phyloP scores from a whole-genome alignment of 2,329 filamentous ascomycete genomes.

The Trichoderma brevicompactum region DNA sequence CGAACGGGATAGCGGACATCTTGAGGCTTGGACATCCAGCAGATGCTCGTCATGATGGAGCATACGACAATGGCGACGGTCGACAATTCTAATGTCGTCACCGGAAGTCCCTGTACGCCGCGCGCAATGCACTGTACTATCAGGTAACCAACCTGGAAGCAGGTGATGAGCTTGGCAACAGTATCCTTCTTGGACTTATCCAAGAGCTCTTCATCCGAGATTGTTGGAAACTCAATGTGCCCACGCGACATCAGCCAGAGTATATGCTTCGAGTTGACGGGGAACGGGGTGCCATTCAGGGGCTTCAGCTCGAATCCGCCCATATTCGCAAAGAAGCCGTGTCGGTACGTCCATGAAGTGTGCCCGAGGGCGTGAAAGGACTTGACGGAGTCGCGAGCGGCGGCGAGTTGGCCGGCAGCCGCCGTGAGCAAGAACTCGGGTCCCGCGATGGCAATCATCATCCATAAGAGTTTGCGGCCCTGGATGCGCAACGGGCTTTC shows the following conservation, averaged over 20 bases:
- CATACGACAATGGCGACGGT: constrained; percentile 4
- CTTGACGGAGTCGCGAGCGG: constrained; percentile 3
- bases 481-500: neutral
- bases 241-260: neutral
- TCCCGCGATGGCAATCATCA: neutral
- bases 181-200: constrained; percentile 4
- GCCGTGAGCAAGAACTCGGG: constrained; percentile 1
- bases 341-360: neutral
- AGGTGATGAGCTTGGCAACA: constrained; percentile 9
- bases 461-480: neutral
- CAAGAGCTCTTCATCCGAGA: constrained; percentile 4
- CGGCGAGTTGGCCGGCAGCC: neutral
- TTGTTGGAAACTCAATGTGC: neutral
- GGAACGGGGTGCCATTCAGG: neutral
- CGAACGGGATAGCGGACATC: constrained; percentile 1
- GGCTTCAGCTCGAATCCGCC: constrained; percentile 4
- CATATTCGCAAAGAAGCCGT: constrained; percentile 14
- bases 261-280: neutral
- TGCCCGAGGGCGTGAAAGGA: constrained; percentile 13
- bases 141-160: constrained; percentile 5
- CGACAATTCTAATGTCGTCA: neutral
- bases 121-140: neutral
- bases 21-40: neutral
- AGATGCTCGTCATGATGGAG: constrained; percentile 11
- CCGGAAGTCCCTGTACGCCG: neutral